A percentile compares a stretch with the other conserved stretches of the same genome.
These are phyloP conservation scores for Scenedesmus sp. DNA, from an alignment of 163 green algal genomes.

Conservation along the genomic window DNA sequence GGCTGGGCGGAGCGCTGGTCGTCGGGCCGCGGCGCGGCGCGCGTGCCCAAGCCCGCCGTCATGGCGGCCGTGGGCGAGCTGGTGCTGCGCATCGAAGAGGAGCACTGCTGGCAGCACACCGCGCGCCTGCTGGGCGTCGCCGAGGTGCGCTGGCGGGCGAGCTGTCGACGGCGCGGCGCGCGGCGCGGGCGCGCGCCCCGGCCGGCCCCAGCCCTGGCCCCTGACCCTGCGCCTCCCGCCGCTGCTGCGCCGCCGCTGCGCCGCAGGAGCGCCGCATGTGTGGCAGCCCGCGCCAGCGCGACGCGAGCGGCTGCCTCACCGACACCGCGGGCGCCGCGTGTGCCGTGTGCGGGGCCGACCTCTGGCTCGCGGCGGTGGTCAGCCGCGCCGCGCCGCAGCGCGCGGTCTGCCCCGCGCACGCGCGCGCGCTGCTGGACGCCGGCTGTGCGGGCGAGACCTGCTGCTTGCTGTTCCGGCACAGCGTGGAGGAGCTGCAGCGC, in stretches of 20 bases:
- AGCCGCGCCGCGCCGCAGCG: conserved; percentile 51
- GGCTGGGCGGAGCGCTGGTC: conserved; percentile 1
- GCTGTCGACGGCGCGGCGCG: not conserved
- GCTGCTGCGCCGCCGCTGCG: not conserved
- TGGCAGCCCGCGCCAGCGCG: conserved; percentile 27
- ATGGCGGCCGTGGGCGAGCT: conserved; percentile 66
- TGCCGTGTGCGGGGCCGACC: conserved; percentile 74
- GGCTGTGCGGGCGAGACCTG: too few relatives aligned
- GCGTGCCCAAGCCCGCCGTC: conserved; percentile 14
- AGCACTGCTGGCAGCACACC: conserved; percentile 48
- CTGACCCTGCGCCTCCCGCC: too few relatives aligned
- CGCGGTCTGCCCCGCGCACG: conserved; percentile 80
- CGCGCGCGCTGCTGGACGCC: too few relatives aligned
- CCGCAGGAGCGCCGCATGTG: conserved; percentile 59
- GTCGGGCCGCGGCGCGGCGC: not conserved
- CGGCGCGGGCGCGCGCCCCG: too few relatives aligned
- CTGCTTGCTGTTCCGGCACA: conserved; percentile 74
- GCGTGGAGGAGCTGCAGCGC: conserved; percentile 67
- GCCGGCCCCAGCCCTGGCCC: too few relatives aligned
- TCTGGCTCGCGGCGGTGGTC: conserved; percentile 78
- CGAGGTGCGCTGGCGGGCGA: conserved; percentile 22
- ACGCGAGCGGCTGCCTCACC: conserved; percentile 56
- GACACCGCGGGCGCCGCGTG: conserved; percentile 75
- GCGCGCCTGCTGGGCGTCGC: conserved; percentile 49
- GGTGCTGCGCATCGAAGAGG: conserved; percentile 69